phyloP scores from a whole-genome alignment of 2,329 filamentous ascomycete genomes.

The Hypoxylon sp. region DNA sequence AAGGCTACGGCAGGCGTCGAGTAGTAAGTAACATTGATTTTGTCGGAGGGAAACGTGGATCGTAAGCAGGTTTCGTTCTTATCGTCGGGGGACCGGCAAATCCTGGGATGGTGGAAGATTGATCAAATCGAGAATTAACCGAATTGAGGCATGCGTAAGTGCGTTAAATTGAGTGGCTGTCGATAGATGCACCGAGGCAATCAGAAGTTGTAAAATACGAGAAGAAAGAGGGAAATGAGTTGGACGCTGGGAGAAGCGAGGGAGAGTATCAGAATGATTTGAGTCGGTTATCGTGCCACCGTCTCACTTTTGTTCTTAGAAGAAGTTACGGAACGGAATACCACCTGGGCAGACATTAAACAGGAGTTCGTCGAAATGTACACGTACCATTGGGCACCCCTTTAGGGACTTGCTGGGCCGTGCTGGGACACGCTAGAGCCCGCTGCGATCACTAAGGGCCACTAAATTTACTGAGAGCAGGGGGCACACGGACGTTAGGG shows the following conservation, averaged over 20 bases:
- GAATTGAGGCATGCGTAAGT: slow-evolving; percentile 29
- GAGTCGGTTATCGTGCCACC: slow-evolving; percentile 31
- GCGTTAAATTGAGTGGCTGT: slow-evolving; percentile 12
- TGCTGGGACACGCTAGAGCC: not conserved
- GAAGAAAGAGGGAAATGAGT: slow-evolving; percentile 10
- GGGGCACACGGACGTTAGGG: not conserved
- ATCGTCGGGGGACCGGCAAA: slow-evolving; percentile 21
- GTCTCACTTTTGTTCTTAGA: slow-evolving; percentile 24
- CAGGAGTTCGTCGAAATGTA: slow-evolving; percentile 38
- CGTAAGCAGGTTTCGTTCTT: slow-evolving; percentile 22
- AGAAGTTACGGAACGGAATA: too few species aligned
- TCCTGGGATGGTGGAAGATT: not conserved
- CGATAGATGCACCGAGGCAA: not conserved
- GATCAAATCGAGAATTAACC: slow-evolving; percentile 32
- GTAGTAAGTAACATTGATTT: slow-evolving; percentile 44
- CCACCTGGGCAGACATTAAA: slow-evolving; percentile 37
- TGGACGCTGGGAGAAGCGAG: not conserved
- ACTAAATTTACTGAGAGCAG: not conserved
- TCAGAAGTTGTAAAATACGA: slow-evolving; percentile 11
- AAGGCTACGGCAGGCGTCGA: slow-evolving; percentile 42
- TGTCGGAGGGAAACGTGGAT: slow-evolving; percentile 17
- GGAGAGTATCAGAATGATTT: slow-evolving; percentile 22
- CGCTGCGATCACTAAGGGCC: not conserved
- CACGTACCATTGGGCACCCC: slow-evolving; percentile 40
- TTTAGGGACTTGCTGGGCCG: slow-evolving; percentile 18